Evolutionary conservation across 192 early-diverging fungal species (phyloP).

Genomic region (Linderina pennispora): DNA sequence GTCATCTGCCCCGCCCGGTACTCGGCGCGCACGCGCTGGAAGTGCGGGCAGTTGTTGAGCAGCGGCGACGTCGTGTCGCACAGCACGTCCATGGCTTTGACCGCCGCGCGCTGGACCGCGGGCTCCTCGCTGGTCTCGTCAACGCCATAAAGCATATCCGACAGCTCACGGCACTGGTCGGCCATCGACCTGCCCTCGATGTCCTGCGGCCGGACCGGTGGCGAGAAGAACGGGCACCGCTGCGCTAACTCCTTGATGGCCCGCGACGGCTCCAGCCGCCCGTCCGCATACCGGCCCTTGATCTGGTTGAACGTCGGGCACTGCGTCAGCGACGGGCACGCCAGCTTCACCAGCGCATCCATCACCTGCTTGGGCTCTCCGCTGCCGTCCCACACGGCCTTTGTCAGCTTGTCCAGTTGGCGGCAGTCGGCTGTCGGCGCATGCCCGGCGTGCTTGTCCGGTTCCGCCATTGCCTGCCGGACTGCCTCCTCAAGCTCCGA

Average conservation of each 20-base stretch:
- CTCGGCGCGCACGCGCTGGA: slow-evolving; percentile 33
- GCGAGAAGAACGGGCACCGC: slow-evolving; percentile 27
- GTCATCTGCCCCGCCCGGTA: slow-evolving; percentile 27
- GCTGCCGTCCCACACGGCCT: slow-evolving; percentile 11
- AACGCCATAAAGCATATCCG: slow-evolving; percentile 37
- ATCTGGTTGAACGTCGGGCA: slow-evolving; percentile 23
- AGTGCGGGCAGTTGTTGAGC: slow-evolving; percentile 42
- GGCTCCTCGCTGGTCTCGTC: slow-evolving; percentile 2
- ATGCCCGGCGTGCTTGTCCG: slow-evolving; percentile 1
- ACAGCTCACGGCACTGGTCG: slow-evolving; percentile 39
- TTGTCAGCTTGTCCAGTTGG: slow-evolving; percentile 11
- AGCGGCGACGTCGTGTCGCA: slow-evolving; percentile 29
- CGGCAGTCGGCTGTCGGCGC: slow-evolving; percentile 8
- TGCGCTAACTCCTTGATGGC: slow-evolving; percentile 26
- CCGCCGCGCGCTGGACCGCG: neutral
- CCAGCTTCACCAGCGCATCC: slow-evolving; percentile 22
- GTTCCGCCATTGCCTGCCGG: neutral
- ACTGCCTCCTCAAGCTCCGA: slow-evolving; percentile 29
- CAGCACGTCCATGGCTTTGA: slow-evolving; percentile 19
- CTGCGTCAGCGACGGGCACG: slow-evolving; percentile 27
- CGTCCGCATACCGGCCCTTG: slow-evolving; percentile 15
- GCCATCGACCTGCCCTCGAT: slow-evolving; percentile 29
- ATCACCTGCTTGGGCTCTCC: slow-evolving; percentile 20
- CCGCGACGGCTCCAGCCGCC: slow-evolving; percentile 18
- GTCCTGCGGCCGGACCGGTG: neutral